Base-by-base conservation (phyloP, 2,329 filamentous ascomycete species). In the Zelopaecilomyces penicillatus region DNA sequence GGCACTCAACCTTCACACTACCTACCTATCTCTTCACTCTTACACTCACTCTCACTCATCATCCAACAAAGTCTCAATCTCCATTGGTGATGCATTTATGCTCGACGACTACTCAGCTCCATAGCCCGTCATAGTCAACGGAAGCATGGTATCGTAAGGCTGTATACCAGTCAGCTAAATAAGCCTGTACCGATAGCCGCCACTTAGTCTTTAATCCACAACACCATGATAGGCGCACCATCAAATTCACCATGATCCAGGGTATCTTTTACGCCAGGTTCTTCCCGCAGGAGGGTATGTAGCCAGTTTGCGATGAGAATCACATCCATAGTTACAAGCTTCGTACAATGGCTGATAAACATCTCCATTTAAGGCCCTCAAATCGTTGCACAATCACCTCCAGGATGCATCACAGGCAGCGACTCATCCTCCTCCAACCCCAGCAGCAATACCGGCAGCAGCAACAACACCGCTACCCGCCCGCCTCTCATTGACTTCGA, bases 401-500 rank as follows among this genome's bases (percentile, higher is more conserved):
- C 76, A 27, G 79, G 79, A 48, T 82, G 76, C 62, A 79, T 82
- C 52, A 78, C 80, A 58, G 45, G 65, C 52, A 19, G 19, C 19
- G 19, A 19, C 19, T 19, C 19, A 19, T 40, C 31, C 34, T 36
- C 34, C 3, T 3, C 34, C 6, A 19, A 6, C 34, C 34, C 34
- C 6, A 36, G 34, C 34, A 36, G n/a, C 34, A 12, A 11, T 19
- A 47, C 60, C 47, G 54, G 67, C 52, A 52, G 54, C 57, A 52
- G 62, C 54, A 19, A 19, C 19, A 19, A 19, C 19, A 19, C 19
- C 19, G 19, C 19, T 19, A 44, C 54, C 46, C 67, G 62, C 43
- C 41, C 72, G 8, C 82, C 83, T 3, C 79, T 95, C 50, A 79
- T 96, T 59, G 82, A 89, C 65, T 97, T 95, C 66, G 80, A 86